Percentiles rank a stretch among this genome's conserved stretches.
phyloP scores from a whole-genome alignment of 2,329 filamentous ascomycete species.

The Mycosphaerella sp. region DNA sequence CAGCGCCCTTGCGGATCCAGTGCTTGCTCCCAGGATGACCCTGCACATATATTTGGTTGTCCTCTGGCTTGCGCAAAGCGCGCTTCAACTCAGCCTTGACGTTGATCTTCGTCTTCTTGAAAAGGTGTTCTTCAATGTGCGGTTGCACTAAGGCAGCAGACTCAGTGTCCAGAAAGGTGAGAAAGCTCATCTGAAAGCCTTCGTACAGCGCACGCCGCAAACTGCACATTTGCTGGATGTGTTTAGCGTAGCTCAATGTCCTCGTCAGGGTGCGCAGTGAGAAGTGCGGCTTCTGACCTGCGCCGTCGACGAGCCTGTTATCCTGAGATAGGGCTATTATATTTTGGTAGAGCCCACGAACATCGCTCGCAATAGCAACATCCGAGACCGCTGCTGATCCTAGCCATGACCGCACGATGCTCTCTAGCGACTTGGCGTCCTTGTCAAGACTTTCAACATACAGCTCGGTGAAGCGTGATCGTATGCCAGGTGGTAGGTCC shows the following conservation, averaged over 20 bases:
- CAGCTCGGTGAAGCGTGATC: constrained; percentile 90
- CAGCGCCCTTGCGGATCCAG: constrained; percentile 74
- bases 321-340: constrained; percentile 75
- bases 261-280: constrained; percentile 90
- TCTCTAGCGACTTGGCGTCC: constrained; percentile 77
- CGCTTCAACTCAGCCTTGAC: constrained; percentile 68
- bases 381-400: constrained; percentile 62
- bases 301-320: constrained; percentile 85
- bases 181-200: constrained; percentile 96
- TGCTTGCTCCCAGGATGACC: constrained; percentile 32
- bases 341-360: constrained; percentile 79
- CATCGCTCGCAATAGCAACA: constrained; percentile 67
- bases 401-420: constrained; percentile 83
- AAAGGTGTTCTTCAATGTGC: constrained; percentile 71
- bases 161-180: constrained; percentile 75
- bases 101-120: constrained; percentile 59
- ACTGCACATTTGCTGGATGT: constrained; percentile 77
- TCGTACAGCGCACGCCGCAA: constrained; percentile 82
- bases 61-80: constrained; percentile 67
- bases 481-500: constrained; percentile 79
- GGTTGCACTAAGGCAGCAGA: constrained; percentile 76
- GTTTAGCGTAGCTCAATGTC: constrained; percentile 78
- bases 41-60: constrained; percentile 71
- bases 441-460: constrained; percentile 88
- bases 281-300: constrained; percentile 93